Evolutionary conservation across 2,329 filamentous ascomycete genomes (phyloP).

Genomic region (Myotisia sp.): DNA sequence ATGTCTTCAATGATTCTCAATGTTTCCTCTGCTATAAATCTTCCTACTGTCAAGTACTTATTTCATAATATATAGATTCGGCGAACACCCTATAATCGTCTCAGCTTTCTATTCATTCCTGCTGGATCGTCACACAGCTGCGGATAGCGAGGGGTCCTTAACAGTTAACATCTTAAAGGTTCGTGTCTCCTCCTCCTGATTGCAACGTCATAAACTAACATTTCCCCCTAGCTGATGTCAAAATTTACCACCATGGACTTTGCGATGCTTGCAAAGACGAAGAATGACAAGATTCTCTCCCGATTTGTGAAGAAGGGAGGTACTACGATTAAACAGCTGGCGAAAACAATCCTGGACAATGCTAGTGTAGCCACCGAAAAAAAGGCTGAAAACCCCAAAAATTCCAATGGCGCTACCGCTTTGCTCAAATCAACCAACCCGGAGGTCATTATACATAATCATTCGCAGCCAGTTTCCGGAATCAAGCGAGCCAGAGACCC

Average conservation of each 20-base stretch:
- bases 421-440: constrained; percentile 8
- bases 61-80: constrained; percentile 27
- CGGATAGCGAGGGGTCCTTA: constrained; percentile 33
- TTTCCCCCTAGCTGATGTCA: constrained; percentile 35
- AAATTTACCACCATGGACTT: constrained; percentile 44
- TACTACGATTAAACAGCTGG: constrained; percentile 40
- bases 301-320: constrained; percentile 46
- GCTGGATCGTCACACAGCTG: constrained; percentile 34
- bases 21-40: not conserved
- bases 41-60: constrained; percentile 19
- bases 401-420: constrained; percentile 22
- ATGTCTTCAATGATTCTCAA: not conserved
- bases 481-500: constrained; percentile 28
- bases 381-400: constrained; percentile 26
- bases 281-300: constrained; percentile 43
- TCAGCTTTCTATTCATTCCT: constrained; percentile 36
- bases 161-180: constrained; percentile 35
- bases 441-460: constrained; percentile 7
- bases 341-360: constrained; percentile 41
- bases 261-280: constrained; percentile 45
- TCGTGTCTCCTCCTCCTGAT: constrained; percentile 9
- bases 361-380: constrained; percentile 32
- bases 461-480: constrained; percentile 17
- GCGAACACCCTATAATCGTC: constrained; percentile 35
- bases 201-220: constrained; percentile 14